Evolutionary conservation across 345 rosid species (phyloP).

Genomic region (Geranium rotundifolium): DNA sequence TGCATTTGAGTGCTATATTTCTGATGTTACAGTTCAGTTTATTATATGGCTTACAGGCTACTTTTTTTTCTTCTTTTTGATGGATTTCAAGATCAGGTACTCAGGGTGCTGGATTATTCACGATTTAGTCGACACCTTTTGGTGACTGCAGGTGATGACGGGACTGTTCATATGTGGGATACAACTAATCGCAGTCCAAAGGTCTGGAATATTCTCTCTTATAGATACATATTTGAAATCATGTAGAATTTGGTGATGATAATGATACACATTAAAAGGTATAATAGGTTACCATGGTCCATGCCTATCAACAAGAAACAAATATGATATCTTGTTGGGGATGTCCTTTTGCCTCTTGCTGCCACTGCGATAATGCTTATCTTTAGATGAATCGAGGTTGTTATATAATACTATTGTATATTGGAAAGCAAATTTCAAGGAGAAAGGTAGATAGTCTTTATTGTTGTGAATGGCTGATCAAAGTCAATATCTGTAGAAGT

Average conservation of each 20-base stretch:
- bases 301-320: neutral
- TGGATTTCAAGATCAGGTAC: slow-evolving; percentile 73
- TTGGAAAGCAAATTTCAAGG: too few relatives aligned
- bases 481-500: too few relatives aligned
- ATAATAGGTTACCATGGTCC: neutral
- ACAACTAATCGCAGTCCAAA: slow-evolving; percentile 85
- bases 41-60: slow-evolving; percentile 19
- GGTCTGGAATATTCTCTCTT: slow-evolving; percentile 27
- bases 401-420: too few relatives aligned
- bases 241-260: neutral
- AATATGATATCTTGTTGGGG: too few relatives aligned
- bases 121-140: slow-evolving; percentile 80
- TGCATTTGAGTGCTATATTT: slow-evolving; percentile 9
- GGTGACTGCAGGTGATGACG: slow-evolving; percentile 98
- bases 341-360: too few relatives aligned
- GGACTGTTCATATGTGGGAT: slow-evolving; percentile 93
- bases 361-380: too few relatives aligned
- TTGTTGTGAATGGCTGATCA: too few relatives aligned
- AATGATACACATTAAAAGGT: neutral
- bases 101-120: slow-evolving; percentile 95
- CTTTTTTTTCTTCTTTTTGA: slow-evolving; percentile 15
- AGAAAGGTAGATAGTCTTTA: too few relatives aligned
- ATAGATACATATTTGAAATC: neutral
- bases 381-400: too few relatives aligned
- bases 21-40: slow-evolving; percentile 9